phyloP scores from a whole-genome alignment of 177 flowering plant genomes.

The Vitis hybrid region DNA sequence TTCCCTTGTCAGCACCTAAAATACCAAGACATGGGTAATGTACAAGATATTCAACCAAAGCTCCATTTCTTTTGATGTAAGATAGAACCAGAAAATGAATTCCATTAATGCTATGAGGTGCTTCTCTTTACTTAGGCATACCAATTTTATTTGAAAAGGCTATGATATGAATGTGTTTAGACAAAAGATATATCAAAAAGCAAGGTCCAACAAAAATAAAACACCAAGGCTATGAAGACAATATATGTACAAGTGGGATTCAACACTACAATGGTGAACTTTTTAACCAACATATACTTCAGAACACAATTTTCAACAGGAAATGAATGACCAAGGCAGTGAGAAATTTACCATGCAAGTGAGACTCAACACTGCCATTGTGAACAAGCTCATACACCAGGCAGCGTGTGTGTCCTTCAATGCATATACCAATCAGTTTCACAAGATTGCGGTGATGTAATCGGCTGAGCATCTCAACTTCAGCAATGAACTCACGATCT shows the following conservation, averaged over 20 bases:
- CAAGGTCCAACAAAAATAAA: too few relatives aligned
- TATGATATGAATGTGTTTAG: too few relatives aligned
- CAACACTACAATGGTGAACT: neutral
- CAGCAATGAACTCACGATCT: constrained; percentile 92
- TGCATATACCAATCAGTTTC: constrained; percentile 90
- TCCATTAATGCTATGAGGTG: neutral
- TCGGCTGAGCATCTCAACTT: constrained; percentile 96
- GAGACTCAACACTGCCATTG: constrained; percentile 99
- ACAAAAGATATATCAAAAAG: too few relatives aligned
- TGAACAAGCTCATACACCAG: constrained; percentile 90
- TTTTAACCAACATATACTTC: neutral
- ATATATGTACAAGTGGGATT: too few relatives aligned
- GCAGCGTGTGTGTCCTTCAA: constrained; percentile 82
- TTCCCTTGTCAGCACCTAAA: constrained; percentile 69
- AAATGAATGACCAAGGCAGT: neutral
- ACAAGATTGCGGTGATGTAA: constrained; percentile 97
- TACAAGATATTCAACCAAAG: neutral
- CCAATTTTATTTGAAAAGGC: too few relatives aligned
- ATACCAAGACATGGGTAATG: constrained; percentile 12
- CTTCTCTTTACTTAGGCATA: too few relatives aligned
- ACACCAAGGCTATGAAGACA: too few relatives aligned
- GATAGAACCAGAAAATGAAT: neutral
- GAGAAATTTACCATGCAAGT: constrained; percentile 78
- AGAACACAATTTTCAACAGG: neutral
- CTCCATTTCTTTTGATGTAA: neutral